Evolutionary conservation across 805 yeast species (phyloP), one percentile per base, ranked within the genome.

Genomic region (Pichia thaimueangensis): DNA sequence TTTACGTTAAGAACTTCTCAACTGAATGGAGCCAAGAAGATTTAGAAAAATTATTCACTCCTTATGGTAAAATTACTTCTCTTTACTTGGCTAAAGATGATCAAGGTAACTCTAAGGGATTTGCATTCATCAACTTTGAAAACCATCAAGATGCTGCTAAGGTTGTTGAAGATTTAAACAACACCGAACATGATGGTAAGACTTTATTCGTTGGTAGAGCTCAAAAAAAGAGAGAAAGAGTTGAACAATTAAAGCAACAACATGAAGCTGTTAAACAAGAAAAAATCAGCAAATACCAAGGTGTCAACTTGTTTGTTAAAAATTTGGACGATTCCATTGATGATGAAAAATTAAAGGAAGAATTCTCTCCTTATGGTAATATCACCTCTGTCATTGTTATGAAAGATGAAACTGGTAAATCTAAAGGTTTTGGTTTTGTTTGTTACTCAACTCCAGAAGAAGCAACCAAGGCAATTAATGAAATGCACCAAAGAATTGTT

Each of bases 361-460:
- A 86, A 70, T 93, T 93, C 66, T 73, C 86, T 59, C 87, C 93
- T 54, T 88, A 82, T 66, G 98, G 98, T 65, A 70, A 85, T 62
- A 93, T 93, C 72, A 86, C 97, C 53, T 86, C 96, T 47, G 96
- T 89, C 56, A 88, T 85, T 72, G 94, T 91, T 55, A 91, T 93
- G 97, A 79, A 83, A 59, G 96, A 86, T 64, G 97, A 89, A 59
- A 67, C 78, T 49, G 97, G 95, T 58, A 87, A 87, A 72, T 87
- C 97, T 51, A 91, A 86, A 76, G 97, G 97, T 55, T 93, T 93
- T 66, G 98, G 98, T 62, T 93, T 93, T 65, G 98, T 93, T 57
- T 88, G 98, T 73, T 93, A 82, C 84, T 80, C 96, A 44, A 69
- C 93, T 52, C 96, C 97, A 62, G 98, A 93, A 69, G 98, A 93